Percentiles rank a stretch among this genome's conserved stretches.
These are phyloP conservation scores for Orbilia brochopaga DNA, from an alignment of 2,329 filamentous ascomycete genomes.

Conservation along the genomic window DNA sequence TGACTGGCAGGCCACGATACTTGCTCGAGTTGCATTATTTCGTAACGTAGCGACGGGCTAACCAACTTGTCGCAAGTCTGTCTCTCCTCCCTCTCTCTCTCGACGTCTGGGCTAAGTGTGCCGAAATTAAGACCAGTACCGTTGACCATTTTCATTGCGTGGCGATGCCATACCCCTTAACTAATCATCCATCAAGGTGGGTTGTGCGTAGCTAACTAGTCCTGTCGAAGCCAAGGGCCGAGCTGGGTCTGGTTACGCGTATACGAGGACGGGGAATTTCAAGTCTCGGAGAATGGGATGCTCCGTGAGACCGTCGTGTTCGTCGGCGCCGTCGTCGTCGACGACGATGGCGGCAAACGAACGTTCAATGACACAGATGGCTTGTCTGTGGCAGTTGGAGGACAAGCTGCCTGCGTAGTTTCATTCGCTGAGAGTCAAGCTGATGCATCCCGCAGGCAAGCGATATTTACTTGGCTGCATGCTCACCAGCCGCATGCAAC, in stretches of 20 bases:
- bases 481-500: background rate
- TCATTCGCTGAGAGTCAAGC: slow-evolving; percentile 28
- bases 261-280: background rate
- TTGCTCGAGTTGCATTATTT: too few relatives aligned
- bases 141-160: slow-evolving; percentile 2
- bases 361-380: slow-evolving; percentile 34
- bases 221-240: background rate
- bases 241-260: background rate
- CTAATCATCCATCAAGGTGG: background rate
- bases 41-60: too few relatives aligned
- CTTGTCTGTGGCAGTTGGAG: slow-evolving; percentile 9
- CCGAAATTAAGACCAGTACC: slow-evolving; percentile 32
- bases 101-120: slow-evolving; percentile 15
- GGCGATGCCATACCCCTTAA: slow-evolving; percentile 25
- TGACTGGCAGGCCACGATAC: background rate
- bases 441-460: slow-evolving; percentile 33
- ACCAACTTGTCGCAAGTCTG: too few relatives aligned
- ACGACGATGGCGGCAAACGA: too few relatives aligned
- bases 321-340: too few relatives aligned
- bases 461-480: background rate
- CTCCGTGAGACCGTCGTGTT: background rate
- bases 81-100: too few relatives aligned
- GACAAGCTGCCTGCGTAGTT: slow-evolving; percentile 17
- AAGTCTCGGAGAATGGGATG: background rate
- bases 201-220: background rate